Evolutionary conservation across 192 early-diverging fungal genomes (phyloP), one percentile per base, ranked within the genome.

Genomic region (Endogone sp.): DNA sequence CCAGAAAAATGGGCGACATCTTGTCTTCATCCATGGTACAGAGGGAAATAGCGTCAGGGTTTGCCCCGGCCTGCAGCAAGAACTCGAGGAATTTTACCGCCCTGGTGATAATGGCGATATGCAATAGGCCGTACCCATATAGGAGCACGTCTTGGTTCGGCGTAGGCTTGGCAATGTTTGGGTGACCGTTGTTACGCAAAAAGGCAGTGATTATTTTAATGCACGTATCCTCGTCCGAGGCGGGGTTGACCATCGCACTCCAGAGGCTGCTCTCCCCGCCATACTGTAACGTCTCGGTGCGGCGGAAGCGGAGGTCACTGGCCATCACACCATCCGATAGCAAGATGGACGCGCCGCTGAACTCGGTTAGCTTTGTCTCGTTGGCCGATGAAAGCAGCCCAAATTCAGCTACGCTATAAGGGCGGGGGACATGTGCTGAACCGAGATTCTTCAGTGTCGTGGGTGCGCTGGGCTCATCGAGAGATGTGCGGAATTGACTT

Each of bases 131-230:
- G 69, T 72, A 74, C 16, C 77, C 77, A 62, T 74, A 71, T 25
- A 71, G 65, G 3, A 79, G 62, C 16, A 16, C 16, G 13, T 29
- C 10, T 21, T 70, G 49, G 24, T 58, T 49, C 3, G 59, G 57
- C 10, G 66, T 64, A 57, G 74, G 77, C 29, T 71, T 79, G 49
- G 77, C 77, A n/a, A 72, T 74, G 54, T 79, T 79, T 1, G 77
- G 77, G 0, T 71, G 74, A 4, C 77, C 77, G 32, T 73, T 73
- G 20, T 73, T 69, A 60, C 70, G 69, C 13, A 79, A 66, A 24
- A 74, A 79, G 29, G 71, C 74, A 30, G 72, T 74, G 61, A 75
- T 74, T 27, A 75, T 74, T 55, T 74, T 74, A 54, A 74, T 73
- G 27, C 73, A 61, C 3, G 72, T 68, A 25, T 60, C 59, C 21